Conservation (phyloP, 2,329 filamentous ascomycete species). For the Chalaropsis ovoidea region DNA sequence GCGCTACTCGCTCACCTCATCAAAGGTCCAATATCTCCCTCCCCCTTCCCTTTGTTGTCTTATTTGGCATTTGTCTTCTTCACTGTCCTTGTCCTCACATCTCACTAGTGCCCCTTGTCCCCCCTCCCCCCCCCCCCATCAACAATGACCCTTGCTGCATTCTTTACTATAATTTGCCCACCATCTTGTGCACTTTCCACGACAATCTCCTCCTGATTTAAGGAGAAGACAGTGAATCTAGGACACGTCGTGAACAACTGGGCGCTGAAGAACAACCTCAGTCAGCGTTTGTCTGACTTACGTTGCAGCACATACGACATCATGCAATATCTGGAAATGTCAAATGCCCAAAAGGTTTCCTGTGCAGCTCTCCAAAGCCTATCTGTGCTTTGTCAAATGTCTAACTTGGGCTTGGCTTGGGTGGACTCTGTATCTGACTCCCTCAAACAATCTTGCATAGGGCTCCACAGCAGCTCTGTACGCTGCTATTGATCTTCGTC, state of each 20-base stretch:
- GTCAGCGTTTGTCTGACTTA: no score
- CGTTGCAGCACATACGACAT: neutral
- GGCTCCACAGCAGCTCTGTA: neutral
- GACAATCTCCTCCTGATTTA: neutral
- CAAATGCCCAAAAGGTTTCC: neutral
- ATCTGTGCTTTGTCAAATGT: conserved; percentile 3
- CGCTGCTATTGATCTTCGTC: neutral
- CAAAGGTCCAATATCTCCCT: conserved; percentile 1
- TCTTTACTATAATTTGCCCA: neutral
- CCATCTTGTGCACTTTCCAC: neutral
- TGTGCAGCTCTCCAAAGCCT: neutral
- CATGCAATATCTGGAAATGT: neutral
- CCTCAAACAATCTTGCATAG: neutral
- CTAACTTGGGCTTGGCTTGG: neutral
- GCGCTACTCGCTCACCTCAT: neutral
- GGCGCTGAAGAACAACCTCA: neutral
- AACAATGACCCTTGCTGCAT: conserved; percentile 4
- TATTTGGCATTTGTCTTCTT: neutral
- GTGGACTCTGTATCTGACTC: neutral
- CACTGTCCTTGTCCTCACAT: neutral
- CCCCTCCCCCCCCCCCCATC: neutral
- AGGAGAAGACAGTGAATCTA: neutral
- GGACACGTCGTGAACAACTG: neutral
- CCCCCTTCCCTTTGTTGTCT: neutral
- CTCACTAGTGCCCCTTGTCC: neutral